Evolutionary conservation across 169 alveolate genomes (phyloP).

Genomic region (Plasmodium knowlesi): DNA sequence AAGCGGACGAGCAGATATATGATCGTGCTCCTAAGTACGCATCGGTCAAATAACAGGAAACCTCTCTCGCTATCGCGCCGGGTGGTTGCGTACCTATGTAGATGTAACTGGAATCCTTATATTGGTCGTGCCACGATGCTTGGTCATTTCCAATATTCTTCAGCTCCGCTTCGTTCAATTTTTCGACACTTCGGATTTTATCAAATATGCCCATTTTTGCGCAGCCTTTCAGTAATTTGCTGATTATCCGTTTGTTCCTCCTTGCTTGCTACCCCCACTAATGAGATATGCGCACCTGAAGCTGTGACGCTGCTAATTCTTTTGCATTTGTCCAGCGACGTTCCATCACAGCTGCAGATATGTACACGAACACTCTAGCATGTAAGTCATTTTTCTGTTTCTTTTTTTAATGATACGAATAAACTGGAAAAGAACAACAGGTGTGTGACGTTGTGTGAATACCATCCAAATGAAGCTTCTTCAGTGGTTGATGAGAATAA

Average conservation of each 20-base stretch:
- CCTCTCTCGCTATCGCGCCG: not conserved
- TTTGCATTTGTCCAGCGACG: not conserved
- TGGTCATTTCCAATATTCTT: slow-evolving; percentile 80
- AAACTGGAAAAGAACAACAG: not conserved
- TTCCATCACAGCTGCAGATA: not conserved
- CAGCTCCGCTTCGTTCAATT: slow-evolving; percentile 84
- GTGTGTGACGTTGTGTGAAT: not conserved
- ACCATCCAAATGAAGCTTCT: not conserved
- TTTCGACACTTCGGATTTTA: slow-evolving; percentile 59
- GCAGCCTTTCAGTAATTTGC: not conserved
- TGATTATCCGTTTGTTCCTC: not conserved
- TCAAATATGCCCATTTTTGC: slow-evolving; percentile 63
- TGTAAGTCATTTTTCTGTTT: not conserved
- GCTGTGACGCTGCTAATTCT: not conserved
- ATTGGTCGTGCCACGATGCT: slow-evolving; percentile 87
- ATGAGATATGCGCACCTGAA: not conserved
- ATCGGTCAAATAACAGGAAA: not conserved
- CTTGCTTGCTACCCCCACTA: not conserved
- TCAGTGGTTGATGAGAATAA: not conserved
- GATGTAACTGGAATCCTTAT: slow-evolving; percentile 84
- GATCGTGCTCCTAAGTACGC: not conserved
- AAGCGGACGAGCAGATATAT: not conserved
- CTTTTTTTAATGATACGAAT: not conserved
- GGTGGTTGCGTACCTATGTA: slow-evolving; percentile 75
- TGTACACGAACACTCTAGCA: not conserved